Conservation (phyloP, 768 basidiomycete genomes). For the Russula earlei region DNA sequence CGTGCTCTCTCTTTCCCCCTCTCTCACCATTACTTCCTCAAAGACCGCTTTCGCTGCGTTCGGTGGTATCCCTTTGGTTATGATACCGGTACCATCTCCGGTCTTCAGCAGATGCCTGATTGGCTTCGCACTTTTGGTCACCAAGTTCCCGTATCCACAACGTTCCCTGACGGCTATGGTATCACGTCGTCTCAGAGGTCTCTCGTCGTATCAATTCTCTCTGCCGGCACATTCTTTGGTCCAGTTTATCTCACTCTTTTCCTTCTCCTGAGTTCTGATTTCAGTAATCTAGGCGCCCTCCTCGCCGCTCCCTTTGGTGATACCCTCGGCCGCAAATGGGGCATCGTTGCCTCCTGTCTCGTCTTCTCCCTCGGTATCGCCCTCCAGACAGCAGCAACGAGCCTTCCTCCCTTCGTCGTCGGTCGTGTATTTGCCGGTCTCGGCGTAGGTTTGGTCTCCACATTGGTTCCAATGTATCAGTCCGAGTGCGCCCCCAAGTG, state of each 20-base stretch:
- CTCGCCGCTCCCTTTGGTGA: constrained; percentile 45
- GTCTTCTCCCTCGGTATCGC: constrained; percentile 57
- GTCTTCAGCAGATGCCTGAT: constrained; percentile 58
- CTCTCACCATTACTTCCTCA: neutral
- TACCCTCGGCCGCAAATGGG: constrained; percentile 40
- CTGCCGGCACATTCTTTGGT: constrained; percentile 82
- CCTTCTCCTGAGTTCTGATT: neutral
- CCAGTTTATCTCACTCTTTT: constrained; percentile 15
- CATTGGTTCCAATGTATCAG: constrained; percentile 28
- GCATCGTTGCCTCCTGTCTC: constrained; percentile 36
- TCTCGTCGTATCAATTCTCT: constrained; percentile 59
- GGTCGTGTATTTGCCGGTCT: constrained; percentile 63
- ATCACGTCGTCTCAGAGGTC: constrained; percentile 39
- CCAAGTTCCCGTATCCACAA: constrained; percentile 19
- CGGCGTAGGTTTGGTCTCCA: constrained; percentile 72
- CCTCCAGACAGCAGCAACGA: constrained; percentile 50
- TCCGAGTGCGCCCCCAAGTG: constrained; percentile 18
- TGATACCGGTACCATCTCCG: constrained; percentile 79
- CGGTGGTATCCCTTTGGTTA: constrained; percentile 47
- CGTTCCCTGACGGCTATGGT: constrained; percentile 21
- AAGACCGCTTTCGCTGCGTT: constrained; percentile 31
- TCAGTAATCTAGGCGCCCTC: constrained; percentile 37
- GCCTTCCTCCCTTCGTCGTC: constrained; percentile 48
- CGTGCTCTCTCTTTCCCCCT: neutral
- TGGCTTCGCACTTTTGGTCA: constrained; percentile 46